These are phyloP conservation scores for Hyparrhenia diplandra DNA, from an alignment of 176 grass and related monocot species.

Conservation along the genomic window DNA sequence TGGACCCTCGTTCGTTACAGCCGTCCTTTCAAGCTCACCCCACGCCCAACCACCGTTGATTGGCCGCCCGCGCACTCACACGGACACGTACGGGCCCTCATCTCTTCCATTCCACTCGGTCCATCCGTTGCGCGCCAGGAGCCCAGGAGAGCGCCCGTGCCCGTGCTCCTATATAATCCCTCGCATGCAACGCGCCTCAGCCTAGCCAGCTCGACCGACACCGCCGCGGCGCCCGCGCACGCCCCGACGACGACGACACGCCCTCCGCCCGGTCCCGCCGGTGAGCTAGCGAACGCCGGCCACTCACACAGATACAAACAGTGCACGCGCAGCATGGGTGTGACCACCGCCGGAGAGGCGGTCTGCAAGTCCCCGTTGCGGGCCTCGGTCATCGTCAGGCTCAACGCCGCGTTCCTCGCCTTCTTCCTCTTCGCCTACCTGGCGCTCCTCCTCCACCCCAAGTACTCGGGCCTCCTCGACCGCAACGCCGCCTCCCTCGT, in stretches of 20 bases:
- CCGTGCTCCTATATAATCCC: constrained; percentile 33
- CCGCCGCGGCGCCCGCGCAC: background rate
- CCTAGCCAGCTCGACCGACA: background rate
- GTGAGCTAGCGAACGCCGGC: background rate
- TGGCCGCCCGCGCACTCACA: constrained; percentile 11
- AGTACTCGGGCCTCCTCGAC: constrained; percentile 49
- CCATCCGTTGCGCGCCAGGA: background rate
- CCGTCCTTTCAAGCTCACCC: constrained; percentile 21
- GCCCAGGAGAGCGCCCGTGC: background rate
- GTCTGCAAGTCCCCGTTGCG: constrained; percentile 48
- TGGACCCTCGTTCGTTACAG: constrained; percentile 29
- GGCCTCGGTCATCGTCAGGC: constrained; percentile 54
- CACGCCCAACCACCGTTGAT: constrained; percentile 33
- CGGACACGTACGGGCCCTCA: no score
- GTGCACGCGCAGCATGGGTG: constrained; percentile 13
- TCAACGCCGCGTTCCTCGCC: constrained; percentile 76
- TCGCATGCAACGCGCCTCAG: constrained; percentile 23
- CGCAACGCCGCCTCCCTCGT: constrained; percentile 47
- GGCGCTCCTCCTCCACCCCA: constrained; percentile 76
- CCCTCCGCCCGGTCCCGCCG: background rate
- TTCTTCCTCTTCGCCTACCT: constrained; percentile 80
- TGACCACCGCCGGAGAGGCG: constrained; percentile 35
- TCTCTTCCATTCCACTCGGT: background rate
- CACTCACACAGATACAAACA: background rate
- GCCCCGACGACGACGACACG: background rate